A percentile compares a stretch with the other conserved stretches of the same genome.
Conservation (phyloP, 148 eudicot species). For the Amaranthus palmeri region DNA sequence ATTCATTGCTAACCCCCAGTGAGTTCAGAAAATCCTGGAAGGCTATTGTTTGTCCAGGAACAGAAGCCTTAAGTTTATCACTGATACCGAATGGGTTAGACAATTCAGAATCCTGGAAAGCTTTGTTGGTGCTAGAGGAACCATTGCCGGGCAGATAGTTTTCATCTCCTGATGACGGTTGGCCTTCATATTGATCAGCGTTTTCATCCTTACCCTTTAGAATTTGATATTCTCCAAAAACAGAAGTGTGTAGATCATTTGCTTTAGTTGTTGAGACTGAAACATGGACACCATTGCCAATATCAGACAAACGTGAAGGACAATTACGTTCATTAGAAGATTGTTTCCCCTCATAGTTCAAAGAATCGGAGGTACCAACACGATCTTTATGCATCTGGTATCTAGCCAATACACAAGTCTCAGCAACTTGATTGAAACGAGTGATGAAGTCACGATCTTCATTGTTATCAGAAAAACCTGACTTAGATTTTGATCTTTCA, state of each 20-base stretch:
- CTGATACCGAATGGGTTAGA: constrained; percentile 28
- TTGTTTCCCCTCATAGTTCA: constrained; percentile 8
- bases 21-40: too few relatives aligned
- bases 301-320: neutral
- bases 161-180: constrained; percentile 17
- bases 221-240: constrained; percentile 41
- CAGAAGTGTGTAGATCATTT: constrained; percentile 32
- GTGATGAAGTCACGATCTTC: too few relatives aligned
- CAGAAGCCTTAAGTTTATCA: constrained; percentile 51
- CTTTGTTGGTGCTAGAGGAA: constrained; percentile 6
- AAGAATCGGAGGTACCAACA: constrained; percentile 28
- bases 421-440: too few relatives aligned
- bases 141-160: constrained; percentile 15
- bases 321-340: constrained; percentile 4
- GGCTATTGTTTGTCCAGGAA: constrained; percentile 12
- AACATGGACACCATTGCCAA: neutral
- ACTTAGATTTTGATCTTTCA: too few relatives aligned
- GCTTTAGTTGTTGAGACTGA: neutral
- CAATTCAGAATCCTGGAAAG: constrained; percentile 19
- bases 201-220: constrained; percentile 33
- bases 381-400: constrained; percentile 46
- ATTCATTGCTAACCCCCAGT: too few relatives aligned
- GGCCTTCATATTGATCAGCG: constrained; percentile 6
- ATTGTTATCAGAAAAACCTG: too few relatives aligned
- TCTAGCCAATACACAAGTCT: constrained; percentile 48